Evolutionary conservation across 768 basidiomycete species (phyloP).

Genomic region (Lactifluus hygrophoroides): DNA sequence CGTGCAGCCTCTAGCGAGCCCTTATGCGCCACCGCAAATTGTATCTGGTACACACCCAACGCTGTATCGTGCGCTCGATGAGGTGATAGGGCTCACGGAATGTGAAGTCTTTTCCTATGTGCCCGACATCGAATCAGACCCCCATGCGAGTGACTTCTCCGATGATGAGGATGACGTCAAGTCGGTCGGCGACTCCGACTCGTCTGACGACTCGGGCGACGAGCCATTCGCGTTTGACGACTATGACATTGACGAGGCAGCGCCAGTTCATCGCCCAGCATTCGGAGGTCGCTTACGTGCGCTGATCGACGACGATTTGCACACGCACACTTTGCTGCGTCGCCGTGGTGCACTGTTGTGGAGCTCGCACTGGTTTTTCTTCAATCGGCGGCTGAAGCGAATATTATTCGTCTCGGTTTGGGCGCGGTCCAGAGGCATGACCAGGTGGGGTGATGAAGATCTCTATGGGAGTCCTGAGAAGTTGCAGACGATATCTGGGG

Average conservation of each 20-base stretch:
- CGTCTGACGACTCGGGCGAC: conserved; percentile 62
- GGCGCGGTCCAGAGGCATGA: conserved; percentile 64
- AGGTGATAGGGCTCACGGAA: conserved; percentile 81
- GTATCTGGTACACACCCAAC: conserved; percentile 82
- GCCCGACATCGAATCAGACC: conserved; percentile 91
- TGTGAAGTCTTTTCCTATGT: conserved; percentile 95
- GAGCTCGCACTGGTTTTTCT: conserved; percentile 97
- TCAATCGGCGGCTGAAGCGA: conserved; percentile 87
- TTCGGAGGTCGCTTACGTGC: conserved; percentile 21
- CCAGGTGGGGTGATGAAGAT: conserved; percentile 36
- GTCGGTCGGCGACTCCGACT: conserved; percentile 51
- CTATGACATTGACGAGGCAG: conserved; percentile 59
- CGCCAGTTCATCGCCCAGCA: conserved; percentile 19
- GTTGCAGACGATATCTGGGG: conserved; percentile 31
- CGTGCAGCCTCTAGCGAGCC: conserved; percentile 50
- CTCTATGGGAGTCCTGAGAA: conserved; percentile 26
- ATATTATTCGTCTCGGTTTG: conserved; percentile 89
- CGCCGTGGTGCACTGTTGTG: conserved; percentile 77
- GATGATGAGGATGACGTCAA: conserved; percentile 73
- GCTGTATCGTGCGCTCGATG: conserved; percentile 80
- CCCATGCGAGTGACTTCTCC: conserved; percentile 76
- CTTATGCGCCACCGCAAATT: conserved; percentile 62
- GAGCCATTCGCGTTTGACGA: conserved; percentile 72
- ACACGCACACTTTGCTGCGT: conserved; percentile 38
- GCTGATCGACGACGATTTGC: conserved; percentile 31